A percentile compares a stretch with the other conserved stretches of the same genome.
Conservation (phyloP, 768 basidiomycete genomes). For the Ephemerocybe angulata region DNA sequence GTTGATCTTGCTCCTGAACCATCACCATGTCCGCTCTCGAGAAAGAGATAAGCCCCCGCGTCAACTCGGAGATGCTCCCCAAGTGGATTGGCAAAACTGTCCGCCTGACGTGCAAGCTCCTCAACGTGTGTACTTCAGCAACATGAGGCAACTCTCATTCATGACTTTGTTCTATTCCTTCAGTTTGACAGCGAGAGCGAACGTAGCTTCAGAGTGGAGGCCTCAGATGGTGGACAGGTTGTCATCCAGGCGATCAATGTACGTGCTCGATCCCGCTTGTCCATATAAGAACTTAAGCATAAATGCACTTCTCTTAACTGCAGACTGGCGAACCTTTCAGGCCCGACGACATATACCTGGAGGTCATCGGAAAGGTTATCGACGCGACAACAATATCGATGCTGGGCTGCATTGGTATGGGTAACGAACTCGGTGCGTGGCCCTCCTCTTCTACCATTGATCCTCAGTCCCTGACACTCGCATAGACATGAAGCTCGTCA, state of each 20-base stretch:
- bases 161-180: not conserved
- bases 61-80: constrained; percentile 58
- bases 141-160: constrained; percentile 6
- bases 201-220: constrained; percentile 39
- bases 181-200: not conserved
- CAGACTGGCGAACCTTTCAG: no score
- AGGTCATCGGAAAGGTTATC: constrained; percentile 62
- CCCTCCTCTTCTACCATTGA: not conserved
- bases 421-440: constrained; percentile 56
- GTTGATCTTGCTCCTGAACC: not conserved
- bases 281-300: no score
- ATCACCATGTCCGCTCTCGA: constrained; percentile 3
- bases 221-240: constrained; percentile 66
- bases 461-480: constrained; percentile 2
- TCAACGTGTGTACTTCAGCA: constrained; percentile 40
- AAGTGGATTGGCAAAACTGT: constrained; percentile 53
- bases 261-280: constrained; percentile 5
- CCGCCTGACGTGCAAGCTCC: constrained; percentile 56
- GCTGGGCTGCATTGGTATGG: constrained; percentile 52
- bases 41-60: constrained; percentile 40
- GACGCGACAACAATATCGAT: constrained; percentile 56
- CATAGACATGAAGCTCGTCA: constrained; percentile 56
- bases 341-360: constrained; percentile 54
- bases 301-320: no score
- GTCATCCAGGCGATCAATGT: constrained; percentile 42